Evolutionary conservation across 2,329 filamentous ascomycete species (phyloP).

Genomic region (Blumeria hordei): DNA sequence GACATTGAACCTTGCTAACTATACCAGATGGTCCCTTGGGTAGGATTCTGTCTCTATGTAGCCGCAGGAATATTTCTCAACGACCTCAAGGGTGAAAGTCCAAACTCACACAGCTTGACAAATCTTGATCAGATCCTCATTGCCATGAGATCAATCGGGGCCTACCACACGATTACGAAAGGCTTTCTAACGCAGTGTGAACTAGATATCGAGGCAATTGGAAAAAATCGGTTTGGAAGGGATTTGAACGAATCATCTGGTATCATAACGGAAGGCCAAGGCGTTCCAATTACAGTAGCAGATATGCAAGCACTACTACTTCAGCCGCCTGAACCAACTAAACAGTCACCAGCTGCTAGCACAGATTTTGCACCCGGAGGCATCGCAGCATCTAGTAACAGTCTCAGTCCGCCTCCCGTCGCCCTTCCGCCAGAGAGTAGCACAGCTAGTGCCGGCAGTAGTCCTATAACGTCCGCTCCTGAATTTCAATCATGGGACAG

Average conservation of each 20-base stretch:
- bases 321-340: background rate
- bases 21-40: slow-evolving; percentile 46
- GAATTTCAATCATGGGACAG: background rate
- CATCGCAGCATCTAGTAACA: background rate
- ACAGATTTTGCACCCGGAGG: background rate
- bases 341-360: background rate
- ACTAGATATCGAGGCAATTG: slow-evolving; percentile 41
- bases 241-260: slow-evolving; percentile 3
- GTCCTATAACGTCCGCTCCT: background rate
- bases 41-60: slow-evolving; percentile 66
- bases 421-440: background rate
- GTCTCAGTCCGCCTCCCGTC: background rate
- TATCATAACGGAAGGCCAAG: slow-evolving; percentile 5
- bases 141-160: slow-evolving; percentile 55
- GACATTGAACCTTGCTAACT: slow-evolving; percentile 4
- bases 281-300: slow-evolving; percentile 6
- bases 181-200: slow-evolving; percentile 70
- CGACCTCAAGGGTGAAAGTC: slow-evolving; percentile 27
- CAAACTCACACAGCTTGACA: slow-evolving; percentile 11
- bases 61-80: slow-evolving; percentile 67
- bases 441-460: background rate
- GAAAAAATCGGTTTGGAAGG: slow-evolving; percentile 1
- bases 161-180: slow-evolving; percentile 50
- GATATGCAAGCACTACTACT: slow-evolving; percentile 4
- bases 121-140: slow-evolving; percentile 53